Evolutionary conservation across 2,329 filamentous ascomycete species (phyloP).

Genomic region (Fusarium hainanense): DNA sequence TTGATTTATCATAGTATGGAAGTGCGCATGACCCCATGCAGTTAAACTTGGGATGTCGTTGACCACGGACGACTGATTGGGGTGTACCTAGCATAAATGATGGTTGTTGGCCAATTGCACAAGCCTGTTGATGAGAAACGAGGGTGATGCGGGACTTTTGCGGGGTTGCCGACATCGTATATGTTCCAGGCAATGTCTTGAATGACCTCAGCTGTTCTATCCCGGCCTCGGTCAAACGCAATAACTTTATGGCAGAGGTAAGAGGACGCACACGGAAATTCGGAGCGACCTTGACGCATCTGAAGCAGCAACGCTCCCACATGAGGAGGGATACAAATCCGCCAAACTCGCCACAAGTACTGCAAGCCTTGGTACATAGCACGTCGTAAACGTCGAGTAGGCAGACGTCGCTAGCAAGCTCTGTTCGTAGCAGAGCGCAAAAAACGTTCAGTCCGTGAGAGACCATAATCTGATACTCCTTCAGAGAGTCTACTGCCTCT

Average conservation of each 20-base stretch:
- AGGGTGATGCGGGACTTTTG: not conserved
- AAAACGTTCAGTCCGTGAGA: constrained; percentile 48
- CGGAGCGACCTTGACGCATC: constrained; percentile 33
- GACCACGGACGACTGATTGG: too few relatives aligned
- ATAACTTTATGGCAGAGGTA: not conserved
- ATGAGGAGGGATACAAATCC: constrained; percentile 42
- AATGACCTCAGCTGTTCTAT: not conserved
- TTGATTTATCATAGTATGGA: not conserved
- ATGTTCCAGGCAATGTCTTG: not conserved
- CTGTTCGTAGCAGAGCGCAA: constrained; percentile 49
- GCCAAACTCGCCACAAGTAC: constrained; percentile 44
- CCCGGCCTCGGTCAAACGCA: not conserved
- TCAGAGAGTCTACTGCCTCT: constrained; percentile 43
- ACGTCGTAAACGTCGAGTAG: constrained; percentile 43
- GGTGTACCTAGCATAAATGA: too few relatives aligned
- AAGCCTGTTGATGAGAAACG: not conserved
- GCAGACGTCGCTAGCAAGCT: constrained; percentile 41
- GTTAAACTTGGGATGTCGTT: not conserved
- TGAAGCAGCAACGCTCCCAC: constrained; percentile 48
- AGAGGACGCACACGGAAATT: not conserved
- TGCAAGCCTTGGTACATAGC: constrained; percentile 47
- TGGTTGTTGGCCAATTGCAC: not conserved
- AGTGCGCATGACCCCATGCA: not conserved
- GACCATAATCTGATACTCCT: constrained; percentile 44
- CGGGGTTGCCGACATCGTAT: not conserved